Conservation (phyloP, 176 grass and related monocot species). For the Chrysopogon serrulatus region DNA sequence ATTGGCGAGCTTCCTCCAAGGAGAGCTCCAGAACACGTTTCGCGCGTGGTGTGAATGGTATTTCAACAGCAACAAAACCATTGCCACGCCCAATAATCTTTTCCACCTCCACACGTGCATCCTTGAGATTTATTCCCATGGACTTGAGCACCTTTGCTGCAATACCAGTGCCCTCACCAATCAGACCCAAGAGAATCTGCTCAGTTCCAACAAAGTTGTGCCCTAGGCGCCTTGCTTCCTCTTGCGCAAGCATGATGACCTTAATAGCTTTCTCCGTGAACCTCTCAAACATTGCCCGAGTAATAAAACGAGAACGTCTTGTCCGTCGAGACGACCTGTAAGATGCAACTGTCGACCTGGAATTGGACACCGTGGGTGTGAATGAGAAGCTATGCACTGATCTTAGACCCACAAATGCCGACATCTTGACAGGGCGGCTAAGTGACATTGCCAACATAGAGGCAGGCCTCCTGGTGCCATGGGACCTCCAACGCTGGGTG, state of each 20-base stretch:
- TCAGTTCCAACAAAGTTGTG: constrained; percentile 95
- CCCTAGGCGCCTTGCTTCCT: constrained; percentile 83
- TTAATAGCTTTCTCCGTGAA: constrained; percentile 96
- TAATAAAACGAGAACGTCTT: constrained; percentile 29
- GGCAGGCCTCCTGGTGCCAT: constrained; percentile 30
- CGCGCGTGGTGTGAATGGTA: constrained; percentile 90
- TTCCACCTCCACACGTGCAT: constrained; percentile 92
- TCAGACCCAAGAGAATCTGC: constrained; percentile 87
- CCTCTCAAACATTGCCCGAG: constrained; percentile 80
- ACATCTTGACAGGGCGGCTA: constrained; percentile 46
- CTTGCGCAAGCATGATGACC: constrained; percentile 96
- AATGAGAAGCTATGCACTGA: constrained; percentile 38
- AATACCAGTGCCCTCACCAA: constrained; percentile 89
- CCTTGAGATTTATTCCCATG: constrained; percentile 98
- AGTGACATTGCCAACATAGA: constrained; percentile 38
- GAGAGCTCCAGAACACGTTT: constrained; percentile 86
- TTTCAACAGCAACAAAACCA: constrained; percentile 92
- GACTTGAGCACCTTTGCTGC: constrained; percentile 98
- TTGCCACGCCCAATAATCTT: constrained; percentile 93
- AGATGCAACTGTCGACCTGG: constrained; percentile 38
- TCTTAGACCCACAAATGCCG: constrained; percentile 53
- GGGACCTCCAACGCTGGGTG: constrained; percentile 19
- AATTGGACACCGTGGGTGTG: constrained; percentile 7
- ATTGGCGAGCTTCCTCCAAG: constrained; percentile 86
- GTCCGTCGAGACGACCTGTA: constrained; percentile 32